Evolutionary conservation across 2,329 filamentous ascomycete species (phyloP).

Genomic region (Ophiocordyceps robertsii): DNA sequence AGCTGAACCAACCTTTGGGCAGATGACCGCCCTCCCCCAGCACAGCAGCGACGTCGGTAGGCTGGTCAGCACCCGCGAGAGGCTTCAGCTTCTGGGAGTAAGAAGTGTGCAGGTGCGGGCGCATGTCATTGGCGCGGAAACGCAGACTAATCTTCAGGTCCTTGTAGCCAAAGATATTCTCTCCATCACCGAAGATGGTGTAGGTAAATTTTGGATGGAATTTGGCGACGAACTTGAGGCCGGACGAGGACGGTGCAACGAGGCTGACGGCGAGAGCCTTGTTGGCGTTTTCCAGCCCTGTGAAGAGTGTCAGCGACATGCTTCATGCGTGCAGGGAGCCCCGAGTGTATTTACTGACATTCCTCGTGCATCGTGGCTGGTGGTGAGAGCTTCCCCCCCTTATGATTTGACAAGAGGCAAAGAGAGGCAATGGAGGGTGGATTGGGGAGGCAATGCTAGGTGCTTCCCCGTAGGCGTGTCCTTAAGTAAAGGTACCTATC

Average conservation of each 20-base stretch:
- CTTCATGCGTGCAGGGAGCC: neutral
- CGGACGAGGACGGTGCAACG: constrained; percentile 32
- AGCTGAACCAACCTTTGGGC: constrained; percentile 35
- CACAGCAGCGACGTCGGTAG: constrained; percentile 53
- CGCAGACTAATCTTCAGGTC: constrained; percentile 63
- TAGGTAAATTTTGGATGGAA: constrained; percentile 88
- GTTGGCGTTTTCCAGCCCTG: constrained; percentile 47
- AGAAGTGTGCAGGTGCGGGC: constrained; percentile 58
- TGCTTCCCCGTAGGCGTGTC: too few species aligned
- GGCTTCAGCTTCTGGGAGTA: constrained; percentile 59
- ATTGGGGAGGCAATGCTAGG: too few species aligned
- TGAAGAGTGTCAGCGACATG: neutral
- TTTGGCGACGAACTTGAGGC: constrained; percentile 43
- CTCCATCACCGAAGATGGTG: constrained; percentile 83
- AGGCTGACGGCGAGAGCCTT: constrained; percentile 51
- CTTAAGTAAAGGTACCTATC: too few species aligned
- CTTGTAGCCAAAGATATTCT: constrained; percentile 83
- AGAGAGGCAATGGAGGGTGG: neutral
- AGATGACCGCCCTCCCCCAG: constrained; percentile 53
- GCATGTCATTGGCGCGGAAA: constrained; percentile 57
- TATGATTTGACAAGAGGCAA: neutral
- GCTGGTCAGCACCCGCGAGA: constrained; percentile 48
- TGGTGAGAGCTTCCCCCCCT: neutral
- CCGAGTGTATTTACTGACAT: constrained; percentile 14
- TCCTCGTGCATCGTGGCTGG: constrained; percentile 16